Evolutionary conservation across 192 early-diverging fungal species (phyloP).

Genomic region (Coemansia sp.): DNA sequence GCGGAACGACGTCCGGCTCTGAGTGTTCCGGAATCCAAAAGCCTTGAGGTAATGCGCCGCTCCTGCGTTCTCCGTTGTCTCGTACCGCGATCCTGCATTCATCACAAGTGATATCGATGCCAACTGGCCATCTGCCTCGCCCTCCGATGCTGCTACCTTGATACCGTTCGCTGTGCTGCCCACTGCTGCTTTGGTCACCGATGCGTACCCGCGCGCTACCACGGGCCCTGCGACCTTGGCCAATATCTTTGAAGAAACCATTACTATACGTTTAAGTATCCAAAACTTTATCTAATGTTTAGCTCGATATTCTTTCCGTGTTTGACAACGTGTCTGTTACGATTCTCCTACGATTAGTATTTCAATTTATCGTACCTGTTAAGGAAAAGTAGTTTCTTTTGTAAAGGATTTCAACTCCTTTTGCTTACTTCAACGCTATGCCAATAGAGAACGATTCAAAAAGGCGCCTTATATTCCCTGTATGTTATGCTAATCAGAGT

Average conservation of each 20-base stretch:
- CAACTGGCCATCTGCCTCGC: constrained; percentile 53
- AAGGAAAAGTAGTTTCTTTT: too few species aligned
- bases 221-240: constrained; percentile 15
- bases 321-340: too few species aligned
- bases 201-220: constrained; percentile 44
- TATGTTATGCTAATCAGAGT: too few species aligned
- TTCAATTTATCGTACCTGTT: too few species aligned
- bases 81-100: constrained; percentile 83
- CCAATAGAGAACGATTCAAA: too few species aligned
- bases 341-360: too few species aligned
- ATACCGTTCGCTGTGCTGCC: constrained; percentile 45
- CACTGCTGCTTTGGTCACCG: constrained; percentile 22
- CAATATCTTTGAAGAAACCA: constrained; percentile 25
- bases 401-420: too few species aligned
- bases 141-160: constrained; percentile 31
- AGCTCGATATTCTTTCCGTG: too few species aligned
- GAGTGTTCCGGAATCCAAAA: constrained; percentile 83
- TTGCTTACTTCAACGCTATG: too few species aligned
- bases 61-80: constrained; percentile 71
- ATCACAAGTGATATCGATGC: constrained; percentile 82
- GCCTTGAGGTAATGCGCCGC: constrained; percentile 90
- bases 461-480: too few species aligned
- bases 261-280: constrained; percentile 2
- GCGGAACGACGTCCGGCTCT: constrained; percentile 80
- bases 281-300: too few species aligned